Evolutionary conservation across 2,329 filamentous ascomycete species (phyloP).

Genomic region (Fusarium liriodendri): DNA sequence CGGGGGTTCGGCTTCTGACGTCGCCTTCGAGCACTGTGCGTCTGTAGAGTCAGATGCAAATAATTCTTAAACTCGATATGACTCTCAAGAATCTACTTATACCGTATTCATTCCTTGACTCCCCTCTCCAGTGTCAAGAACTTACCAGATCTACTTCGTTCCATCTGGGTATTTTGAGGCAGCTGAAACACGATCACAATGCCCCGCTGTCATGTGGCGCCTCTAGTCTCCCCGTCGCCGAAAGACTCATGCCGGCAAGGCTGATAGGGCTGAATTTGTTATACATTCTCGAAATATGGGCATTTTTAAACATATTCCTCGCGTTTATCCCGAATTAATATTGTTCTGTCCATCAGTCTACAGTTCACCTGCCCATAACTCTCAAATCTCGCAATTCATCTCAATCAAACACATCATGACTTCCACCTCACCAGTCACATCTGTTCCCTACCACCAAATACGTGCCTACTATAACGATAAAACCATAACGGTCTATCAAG

Average conservation of each 20-base stretch:
- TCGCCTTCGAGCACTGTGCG: too few species aligned
- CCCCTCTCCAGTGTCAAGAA: background rate
- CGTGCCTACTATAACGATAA: constrained; percentile 61
- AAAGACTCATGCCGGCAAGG: constrained; percentile 25
- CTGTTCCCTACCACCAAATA: constrained; percentile 59
- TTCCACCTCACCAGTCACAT: constrained; percentile 4
- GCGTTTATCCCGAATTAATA: accelerated
- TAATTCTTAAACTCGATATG: background rate
- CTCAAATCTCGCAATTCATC: background rate
- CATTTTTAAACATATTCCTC: background rate
- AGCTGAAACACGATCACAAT: constrained; percentile 2
- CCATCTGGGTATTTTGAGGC: background rate
- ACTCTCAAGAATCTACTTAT: too few species aligned
- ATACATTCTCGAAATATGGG: background rate
- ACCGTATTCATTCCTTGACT: too few species aligned
- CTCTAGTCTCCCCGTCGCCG: constrained; percentile 15
- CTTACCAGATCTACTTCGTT: too few species aligned
- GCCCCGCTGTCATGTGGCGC: background rate
- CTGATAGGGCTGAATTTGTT: background rate
- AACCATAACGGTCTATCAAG: constrained; percentile 72
- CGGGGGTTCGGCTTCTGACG: too few species aligned
- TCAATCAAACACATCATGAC: constrained; percentile 23
- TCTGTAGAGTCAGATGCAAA: background rate
- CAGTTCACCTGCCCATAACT: background rate
- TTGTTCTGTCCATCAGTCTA: accelerated